Evolutionary conservation across 1,284 basidiomycete species (phyloP).

Genomic region (Ganoderma meredithae): DNA sequence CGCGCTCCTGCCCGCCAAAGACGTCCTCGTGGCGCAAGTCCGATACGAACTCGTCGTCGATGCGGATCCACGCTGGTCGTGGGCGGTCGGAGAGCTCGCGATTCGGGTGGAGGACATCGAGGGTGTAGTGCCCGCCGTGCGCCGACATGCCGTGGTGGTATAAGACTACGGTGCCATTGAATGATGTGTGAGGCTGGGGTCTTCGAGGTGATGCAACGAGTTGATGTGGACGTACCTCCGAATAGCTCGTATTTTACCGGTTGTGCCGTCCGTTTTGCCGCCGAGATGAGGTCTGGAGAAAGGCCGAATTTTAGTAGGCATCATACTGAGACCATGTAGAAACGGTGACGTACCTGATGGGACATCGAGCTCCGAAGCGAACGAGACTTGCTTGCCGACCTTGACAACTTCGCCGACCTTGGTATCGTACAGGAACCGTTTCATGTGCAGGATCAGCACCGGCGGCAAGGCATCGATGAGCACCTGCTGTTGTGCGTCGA

Average conservation of each 20-base stretch:
- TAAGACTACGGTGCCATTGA: slow-evolving; percentile 60
- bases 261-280: slow-evolving; percentile 55
- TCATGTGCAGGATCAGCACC: slow-evolving; percentile 91
- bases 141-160: slow-evolving; percentile 96
- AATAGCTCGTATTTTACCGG: slow-evolving; percentile 84
- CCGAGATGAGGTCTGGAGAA: slow-evolving; percentile 69
- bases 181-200: slow-evolving; percentile 1
- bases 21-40: slow-evolving; percentile 83
- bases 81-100: slow-evolving; percentile 55
- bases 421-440: slow-evolving; percentile 92
- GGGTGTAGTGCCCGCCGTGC: slow-evolving; percentile 95
- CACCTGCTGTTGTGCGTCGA: slow-evolving; percentile 90
- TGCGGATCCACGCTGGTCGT: slow-evolving; percentile 85
- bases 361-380: slow-evolving; percentile 82
- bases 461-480: slow-evolving; percentile 88
- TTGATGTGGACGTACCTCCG: slow-evolving; percentile 66
- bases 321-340: not conserved
- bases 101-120: slow-evolving; percentile 87
- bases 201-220: not conserved
- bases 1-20: slow-evolving; percentile 64
- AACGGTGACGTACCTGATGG: slow-evolving; percentile 59
- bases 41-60: slow-evolving; percentile 92
- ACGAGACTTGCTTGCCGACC: slow-evolving; percentile 83
- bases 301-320: not conserved
- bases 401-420: slow-evolving; percentile 85